Evolutionary conservation across 495 filamentous ascomycete genomes (phyloP), one percentile per base, ranked within the genome.

Genomic region (Penicillium salamii): DNA sequence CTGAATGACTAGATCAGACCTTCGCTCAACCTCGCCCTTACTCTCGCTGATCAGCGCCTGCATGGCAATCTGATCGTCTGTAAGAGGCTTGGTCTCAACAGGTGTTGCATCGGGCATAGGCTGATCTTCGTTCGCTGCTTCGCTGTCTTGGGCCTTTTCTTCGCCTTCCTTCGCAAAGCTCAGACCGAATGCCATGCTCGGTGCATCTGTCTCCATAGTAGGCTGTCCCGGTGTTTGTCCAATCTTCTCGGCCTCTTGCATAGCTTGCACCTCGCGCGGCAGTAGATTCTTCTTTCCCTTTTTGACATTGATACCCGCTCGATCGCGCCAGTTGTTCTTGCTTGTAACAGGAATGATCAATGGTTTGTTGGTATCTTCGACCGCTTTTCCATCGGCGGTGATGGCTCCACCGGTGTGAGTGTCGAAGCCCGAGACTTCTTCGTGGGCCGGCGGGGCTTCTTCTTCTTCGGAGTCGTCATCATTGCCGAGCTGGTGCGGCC

Each of bases 11-110:
- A 88, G 69, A 31, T 79, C 78, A 5, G 84, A 77, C 18, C 75
- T 76, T 32, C 67, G 59, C 21, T 71, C 68, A 3, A 76, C 62
- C 11, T 74, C 67, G 0, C 78, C 75, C 26, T 78, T 69, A 41
- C 80, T 85, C 31, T 76, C 73, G 1, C 66, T 49, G 6, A 92
- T 71, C 14, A 98, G 79, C 28, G 91, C 89, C 33, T 86, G 81
- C 34, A 98, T 67, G 3, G 93, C 93, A 42, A 86, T 76, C 49
- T 92, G 81, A 46, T 97, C 92, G 32, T 83, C 80, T 18, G 81
- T 84, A 17, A 70, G 64, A 24, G 70, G 70, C 44, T 61, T 72
- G 11, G 31, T 53, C 24, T 56, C 24, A 8, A 56, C 40, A 4
- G 53, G 18, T 37, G 65, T 58, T 23, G 50, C 61, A 32, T 73